Conservation (phyloP, 2,329 filamentous ascomycete genomes). For the Beauveria sp. region DNA sequence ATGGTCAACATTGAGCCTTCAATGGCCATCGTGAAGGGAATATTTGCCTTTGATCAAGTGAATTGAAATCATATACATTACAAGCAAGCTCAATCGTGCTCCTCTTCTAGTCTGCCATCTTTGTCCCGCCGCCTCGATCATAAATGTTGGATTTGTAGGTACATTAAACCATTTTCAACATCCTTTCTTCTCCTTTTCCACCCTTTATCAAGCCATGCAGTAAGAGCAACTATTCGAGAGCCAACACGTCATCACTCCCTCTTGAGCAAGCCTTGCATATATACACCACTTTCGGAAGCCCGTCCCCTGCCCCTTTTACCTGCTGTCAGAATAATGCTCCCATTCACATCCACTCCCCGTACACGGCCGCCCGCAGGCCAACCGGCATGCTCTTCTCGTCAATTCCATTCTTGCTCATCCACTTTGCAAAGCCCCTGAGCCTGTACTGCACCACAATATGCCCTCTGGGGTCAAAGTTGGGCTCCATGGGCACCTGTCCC, state of each 20-base stretch:
- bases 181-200: too few relatives aligned
- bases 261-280: too few relatives aligned
- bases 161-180: too few relatives aligned
- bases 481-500: conserved; percentile 10
- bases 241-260: too few relatives aligned
- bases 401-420: not conserved
- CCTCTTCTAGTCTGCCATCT: not conserved
- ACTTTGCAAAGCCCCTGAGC: not conserved
- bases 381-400: not conserved
- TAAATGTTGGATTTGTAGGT: too few relatives aligned
- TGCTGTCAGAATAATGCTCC: not conserved
- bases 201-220: too few relatives aligned
- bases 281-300: too few relatives aligned
- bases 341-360: not conserved
- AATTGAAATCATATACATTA: not conserved
- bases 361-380: not conserved
- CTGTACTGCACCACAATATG: conserved; percentile 5
- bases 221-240: not conserved
- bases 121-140: not conserved
- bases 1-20: too few relatives aligned
- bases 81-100: not conserved
- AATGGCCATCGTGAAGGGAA: too few relatives aligned
- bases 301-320: not conserved
- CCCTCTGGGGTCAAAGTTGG: conserved; percentile 6
- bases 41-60: too few relatives aligned